Conservation (phyloP, 2,329 filamentous ascomycete genomes). For the Nemania sp. region DNA sequence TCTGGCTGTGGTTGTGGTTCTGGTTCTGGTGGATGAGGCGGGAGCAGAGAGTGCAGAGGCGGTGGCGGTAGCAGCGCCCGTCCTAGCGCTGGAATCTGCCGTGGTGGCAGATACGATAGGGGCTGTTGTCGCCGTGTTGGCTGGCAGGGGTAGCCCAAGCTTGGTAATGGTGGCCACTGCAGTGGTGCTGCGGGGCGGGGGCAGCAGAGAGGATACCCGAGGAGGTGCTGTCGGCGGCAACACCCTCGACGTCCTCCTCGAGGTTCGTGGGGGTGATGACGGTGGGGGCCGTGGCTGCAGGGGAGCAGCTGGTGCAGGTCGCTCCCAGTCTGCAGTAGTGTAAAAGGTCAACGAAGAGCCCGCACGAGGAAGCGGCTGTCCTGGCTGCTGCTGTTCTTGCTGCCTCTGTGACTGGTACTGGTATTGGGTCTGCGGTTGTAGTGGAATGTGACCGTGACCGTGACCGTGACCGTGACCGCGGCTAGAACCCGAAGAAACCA, state of each 20-base stretch:
- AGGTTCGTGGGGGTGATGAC: background rate
- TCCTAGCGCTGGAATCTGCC: background rate
- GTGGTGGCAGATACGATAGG: constrained; percentile 10
- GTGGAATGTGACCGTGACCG: constrained; percentile 1
- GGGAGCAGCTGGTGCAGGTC: constrained; percentile 3
- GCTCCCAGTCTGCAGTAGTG: background rate
- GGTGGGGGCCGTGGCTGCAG: too few relatives aligned
- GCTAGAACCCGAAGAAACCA: background rate
- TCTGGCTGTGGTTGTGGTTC: background rate
- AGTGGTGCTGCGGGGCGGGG: constrained; percentile 23
- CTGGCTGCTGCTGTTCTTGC: background rate
- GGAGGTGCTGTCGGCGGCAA: constrained; percentile 20
- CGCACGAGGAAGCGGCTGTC: constrained; percentile 7
- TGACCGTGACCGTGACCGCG: background rate
- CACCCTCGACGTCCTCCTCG: background rate
- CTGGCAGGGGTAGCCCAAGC: constrained; percentile 18
- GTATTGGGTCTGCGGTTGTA: background rate
- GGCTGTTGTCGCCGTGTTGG: constrained; percentile 11
- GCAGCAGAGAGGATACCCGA: constrained; percentile 26
- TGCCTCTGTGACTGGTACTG: background rate
- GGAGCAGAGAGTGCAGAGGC: background rate
- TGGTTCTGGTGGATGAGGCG: constrained; percentile 11
- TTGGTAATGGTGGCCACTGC: constrained; percentile 12
- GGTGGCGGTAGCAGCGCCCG: background rate
- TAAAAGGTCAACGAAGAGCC: constrained; percentile 18